Conservation (phyloP, 257 asterid genomes). For the Solanum pinnatisectum region DNA sequence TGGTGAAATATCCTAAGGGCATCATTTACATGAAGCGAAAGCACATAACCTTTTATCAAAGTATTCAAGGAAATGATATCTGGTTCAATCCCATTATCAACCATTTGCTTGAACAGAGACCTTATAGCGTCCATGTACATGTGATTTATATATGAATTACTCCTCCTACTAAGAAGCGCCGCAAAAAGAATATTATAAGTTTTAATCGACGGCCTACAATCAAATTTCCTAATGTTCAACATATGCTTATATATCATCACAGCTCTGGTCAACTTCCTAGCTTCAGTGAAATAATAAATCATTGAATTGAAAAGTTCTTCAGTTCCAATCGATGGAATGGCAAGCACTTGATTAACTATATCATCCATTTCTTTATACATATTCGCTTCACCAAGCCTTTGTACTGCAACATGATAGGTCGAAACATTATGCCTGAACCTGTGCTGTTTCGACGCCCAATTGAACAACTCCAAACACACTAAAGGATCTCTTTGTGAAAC, state of each 20-base stretch:
- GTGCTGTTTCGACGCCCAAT: conserved; percentile 88
- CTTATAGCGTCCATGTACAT: conserved; percentile 77
- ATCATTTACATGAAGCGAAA: conserved; percentile 84
- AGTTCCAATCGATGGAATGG: conserved; percentile 48
- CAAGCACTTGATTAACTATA: conserved; percentile 77
- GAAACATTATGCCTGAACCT: conserved; percentile 60
- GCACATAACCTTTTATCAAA: conserved; percentile 90
- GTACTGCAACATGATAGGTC: conserved; percentile 53
- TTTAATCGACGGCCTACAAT: conserved; percentile 68
- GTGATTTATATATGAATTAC: conserved; percentile 61
- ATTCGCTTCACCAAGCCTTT: conserved; percentile 68
- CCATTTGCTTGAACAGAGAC: conserved; percentile 72
- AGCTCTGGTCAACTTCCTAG: conserved; percentile 69
- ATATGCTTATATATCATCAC: conserved; percentile 74
- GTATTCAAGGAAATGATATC: conserved; percentile 70
- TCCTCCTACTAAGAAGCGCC: conserved; percentile 64
- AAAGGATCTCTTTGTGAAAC: conserved; percentile 48
- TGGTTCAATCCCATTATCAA: conserved; percentile 79
- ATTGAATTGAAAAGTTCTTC: conserved; percentile 71
- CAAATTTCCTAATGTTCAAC: conserved; percentile 52
- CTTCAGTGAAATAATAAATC: conserved; percentile 75
- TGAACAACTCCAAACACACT: conserved; percentile 77
- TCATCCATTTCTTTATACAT: conserved; percentile 84
- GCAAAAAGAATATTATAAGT: conserved; percentile 68
- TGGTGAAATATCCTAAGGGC: conserved; percentile 91